Evolutionary conservation across 306 rosid genomes (phyloP), one percentile per base, ranked within the genome.

Genomic region (Vigna reflexopilosa): DNA sequence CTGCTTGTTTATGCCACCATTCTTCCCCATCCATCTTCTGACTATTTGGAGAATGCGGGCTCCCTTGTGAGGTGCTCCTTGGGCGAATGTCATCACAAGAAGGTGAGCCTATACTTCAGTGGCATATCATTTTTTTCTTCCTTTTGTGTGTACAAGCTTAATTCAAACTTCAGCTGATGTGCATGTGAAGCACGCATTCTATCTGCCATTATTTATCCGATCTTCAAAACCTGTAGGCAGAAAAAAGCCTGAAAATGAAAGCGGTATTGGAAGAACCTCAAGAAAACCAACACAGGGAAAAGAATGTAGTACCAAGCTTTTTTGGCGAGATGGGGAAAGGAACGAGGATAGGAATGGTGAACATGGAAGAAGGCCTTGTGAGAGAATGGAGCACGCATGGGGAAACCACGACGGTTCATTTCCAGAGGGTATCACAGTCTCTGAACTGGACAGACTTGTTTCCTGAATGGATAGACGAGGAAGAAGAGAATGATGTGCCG

Each of bases 401-500:
- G 49, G 40, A 85, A 59, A 68, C 62, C 2, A 55, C 77, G 38
- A 66, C 51, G 0, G 30, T 93, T 55, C 19, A 16, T n/a, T 90
- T 91, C 24, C 87, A 89, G 61, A 83, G 42, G 67, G 94, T 86
- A 10, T 87, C 98, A 0, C 73, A 84, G 52, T 55, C 63, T 38
- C 86, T 93, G 74, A 87, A 93, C 45, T 93, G 98, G 98, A 86
- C 91, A 0, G 88, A 93, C 36, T 73, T 93, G 74, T 93, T 89
- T 72, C 98, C 96, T 0, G 98, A 93, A 77, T 93, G 96, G 94
- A 85, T 93, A 63, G 98, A 93, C 34, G 96, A 93, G 78, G 98
- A 93, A 64, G 98, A 93, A 83, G 94, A 90, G 61, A 83, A 73
- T 10, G 93, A 88, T 0, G 96, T 89, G 5, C 86, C 94, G 7